Evolutionary conservation across 2,329 filamentous ascomycete species (phyloP), one percentile per base, ranked within the genome.

Genomic region (Trichoderma sp.): DNA sequence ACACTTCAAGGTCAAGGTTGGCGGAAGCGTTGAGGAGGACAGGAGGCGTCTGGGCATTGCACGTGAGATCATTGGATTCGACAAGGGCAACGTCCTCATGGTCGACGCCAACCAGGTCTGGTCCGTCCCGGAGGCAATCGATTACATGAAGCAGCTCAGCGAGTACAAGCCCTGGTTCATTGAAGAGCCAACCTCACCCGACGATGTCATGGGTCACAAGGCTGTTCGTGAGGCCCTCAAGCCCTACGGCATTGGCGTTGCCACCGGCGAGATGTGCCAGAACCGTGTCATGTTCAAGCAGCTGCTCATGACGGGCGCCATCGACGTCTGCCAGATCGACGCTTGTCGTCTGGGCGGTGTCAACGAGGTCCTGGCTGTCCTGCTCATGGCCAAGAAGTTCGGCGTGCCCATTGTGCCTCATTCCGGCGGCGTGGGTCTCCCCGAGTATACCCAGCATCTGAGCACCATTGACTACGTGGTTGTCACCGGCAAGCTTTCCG

Each of bases 281-380:
- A 97, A 97, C 85, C 90, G 94, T 50, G 93, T 97, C 75, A 89
- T 97, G 77, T 97, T 97, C 88, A 97, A 97, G 87, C 94, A 97
- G 83, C 88, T 97, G 73, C 88, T 97, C 66, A 88, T 91, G 79
- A 85, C 89, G 3, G 92, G 92, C 65, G 93, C 94, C 73, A 93
- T 97, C 76, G 94, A 96, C 78, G 90, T 97, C 23, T 94, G 93
- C 80, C 94, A 97, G 82, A 92, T 96, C 76, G 94, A 97, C 77
- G 94, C 94, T 3, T 97, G 94, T 85, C 91, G 94, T 30, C 88
- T 97, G 76, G 94, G 94, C 55, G 94, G 94, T 73, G 93, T 97
- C 59, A 97, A 97, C 82, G 94, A 97, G 83, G 94, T 95, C 30
- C 86, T 97, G 28, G 94, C 94, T n/a, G 94, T 97, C 53, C 83